Percentiles rank a stretch among this genome's conserved stretches.
These are phyloP conservation scores for Claviceps africana DNA, from an alignment of 2,329 filamentous ascomycete species.

Conservation along the genomic window DNA sequence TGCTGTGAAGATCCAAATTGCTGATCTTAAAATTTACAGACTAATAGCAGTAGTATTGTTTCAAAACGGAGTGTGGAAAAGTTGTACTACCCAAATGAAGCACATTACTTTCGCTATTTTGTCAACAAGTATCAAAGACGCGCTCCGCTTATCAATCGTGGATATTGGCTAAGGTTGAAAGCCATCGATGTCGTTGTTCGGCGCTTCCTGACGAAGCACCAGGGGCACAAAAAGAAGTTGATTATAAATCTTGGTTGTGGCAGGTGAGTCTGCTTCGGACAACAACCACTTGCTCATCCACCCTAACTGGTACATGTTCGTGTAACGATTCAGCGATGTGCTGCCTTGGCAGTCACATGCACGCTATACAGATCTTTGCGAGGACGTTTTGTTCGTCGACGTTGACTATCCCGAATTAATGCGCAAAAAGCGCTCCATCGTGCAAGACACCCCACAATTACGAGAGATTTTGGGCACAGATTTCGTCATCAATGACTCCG, in stretches of 20 bases:
- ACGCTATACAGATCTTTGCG: conserved; percentile 45
- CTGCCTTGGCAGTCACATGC: conserved; percentile 71
- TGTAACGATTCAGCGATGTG: conserved; percentile 49
- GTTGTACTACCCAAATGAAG: conserved; percentile 62
- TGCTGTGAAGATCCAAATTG: neutral
- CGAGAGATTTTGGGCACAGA: conserved; percentile 19
- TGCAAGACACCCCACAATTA: conserved; percentile 49
- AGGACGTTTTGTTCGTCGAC: conserved; percentile 58
- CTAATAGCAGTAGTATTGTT: conserved; percentile 82
- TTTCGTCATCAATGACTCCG: conserved; percentile 21
- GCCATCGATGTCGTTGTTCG: conserved; percentile 63
- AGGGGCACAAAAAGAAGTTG: conserved; percentile 47
- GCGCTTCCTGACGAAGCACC: conserved; percentile 49
- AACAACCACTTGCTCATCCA: neutral
- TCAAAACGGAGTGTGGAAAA: conserved; percentile 89
- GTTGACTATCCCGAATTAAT: conserved; percentile 78
- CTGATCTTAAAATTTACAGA: conserved; percentile 29
- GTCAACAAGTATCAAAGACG: conserved; percentile 70
- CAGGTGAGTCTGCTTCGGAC: conserved; percentile 48
- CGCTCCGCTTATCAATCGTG: conserved; percentile 79
- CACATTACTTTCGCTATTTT: conserved; percentile 79
- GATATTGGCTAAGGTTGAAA: conserved; percentile 76
- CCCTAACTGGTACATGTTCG: neutral
- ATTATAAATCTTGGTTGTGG: conserved; percentile 80
- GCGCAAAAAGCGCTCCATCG: conserved; percentile 53